Evolutionary conservation across 805 yeast genomes (phyloP), one percentile per base, ranked within the genome.

Genomic region (Wickerhamia fluorescens): DNA sequence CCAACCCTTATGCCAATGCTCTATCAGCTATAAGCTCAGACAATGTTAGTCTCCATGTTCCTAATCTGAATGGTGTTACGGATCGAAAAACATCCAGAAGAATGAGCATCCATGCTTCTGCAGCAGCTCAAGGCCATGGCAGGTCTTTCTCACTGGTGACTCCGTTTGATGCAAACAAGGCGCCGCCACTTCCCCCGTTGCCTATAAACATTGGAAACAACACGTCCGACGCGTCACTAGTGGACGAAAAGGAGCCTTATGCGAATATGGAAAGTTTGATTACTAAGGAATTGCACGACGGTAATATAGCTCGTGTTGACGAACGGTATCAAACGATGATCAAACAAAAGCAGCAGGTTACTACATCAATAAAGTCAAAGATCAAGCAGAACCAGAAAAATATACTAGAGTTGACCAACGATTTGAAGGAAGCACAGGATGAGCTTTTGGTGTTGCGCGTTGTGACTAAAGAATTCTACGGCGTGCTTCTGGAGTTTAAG

Each of bases 381-480:
- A 71, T 82, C 16, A 68, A 74, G 40, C 71, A 71, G 47, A 81
- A 83, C 22, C 81, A 73, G 42, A 71, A 68, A 38, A 74, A 73
- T 39, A 73, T 79, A 18, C 49, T 76, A 29, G 69, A 68, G 25
- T 71, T 82, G 8, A 70, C 78, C 23, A 65, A 66, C 16, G 80
- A 81, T 34, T 58, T 87, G 19, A 61, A 66, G 20, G 60, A 63
- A n/a, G 77, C 94, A 0, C 78, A 78, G 31, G 61, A 67, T 6
- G 86, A 78, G 39, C 55, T 87, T 38, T 66, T 77, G 35, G 65
- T 58, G 28, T 59, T 88, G 36, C 72, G 92, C 33, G 58, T 62
- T 7, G 65, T 73, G 14, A 71, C 86, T 11, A 66, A 61, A 31
- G 81, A 75, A 17, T 53, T 88, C 22, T 68, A 71, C 34, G 74